A percentile compares a stretch with the other conserved stretches of the same genome.
These are phyloP conservation scores for Arthrobotrys megalospora DNA, from an alignment of 2,329 filamentous ascomycete species.

Conservation along the genomic window DNA sequence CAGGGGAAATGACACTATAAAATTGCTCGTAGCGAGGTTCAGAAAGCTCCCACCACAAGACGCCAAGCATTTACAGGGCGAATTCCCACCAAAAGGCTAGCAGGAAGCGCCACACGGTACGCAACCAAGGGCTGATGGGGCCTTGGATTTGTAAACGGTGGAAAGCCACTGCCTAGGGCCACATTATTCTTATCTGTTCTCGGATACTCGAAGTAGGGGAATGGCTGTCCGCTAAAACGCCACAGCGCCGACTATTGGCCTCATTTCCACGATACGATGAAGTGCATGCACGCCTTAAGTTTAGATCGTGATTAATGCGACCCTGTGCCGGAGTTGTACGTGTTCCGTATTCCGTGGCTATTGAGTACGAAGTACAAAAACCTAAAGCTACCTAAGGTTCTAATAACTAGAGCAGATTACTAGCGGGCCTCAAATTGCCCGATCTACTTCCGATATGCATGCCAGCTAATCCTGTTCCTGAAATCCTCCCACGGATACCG, in stretches of 20 bases:
- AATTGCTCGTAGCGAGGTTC: slow-evolving; percentile 43
- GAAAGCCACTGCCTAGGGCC: slow-evolving; percentile 11
- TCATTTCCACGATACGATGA: slow-evolving; percentile 60
- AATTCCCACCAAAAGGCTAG: slow-evolving; percentile 23
- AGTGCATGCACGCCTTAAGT: slow-evolving; percentile 34
- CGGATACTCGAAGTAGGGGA: slow-evolving; percentile 1
- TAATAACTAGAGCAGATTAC: slow-evolving; percentile 2
- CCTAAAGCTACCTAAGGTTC: background rate
- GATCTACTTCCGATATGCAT: slow-evolving; percentile 48
- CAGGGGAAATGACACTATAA: slow-evolving; percentile 31
- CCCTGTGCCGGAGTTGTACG: slow-evolving; percentile 7
- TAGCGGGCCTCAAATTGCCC: slow-evolving; percentile 32
- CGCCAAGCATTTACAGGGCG: slow-evolving; percentile 30
- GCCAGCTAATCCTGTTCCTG: slow-evolving; percentile 26
- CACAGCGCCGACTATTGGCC: slow-evolving; percentile 47
- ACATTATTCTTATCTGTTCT: slow-evolving; percentile 25
- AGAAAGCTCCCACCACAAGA: slow-evolving; percentile 8
- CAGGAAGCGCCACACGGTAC: slow-evolving; percentile 29
- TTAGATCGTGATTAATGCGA: slow-evolving; percentile 35
- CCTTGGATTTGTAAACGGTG: slow-evolving; percentile 2
- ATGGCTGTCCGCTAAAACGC: slow-evolving; percentile 42
- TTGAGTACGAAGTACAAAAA: slow-evolving; percentile 4
- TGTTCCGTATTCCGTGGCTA: slow-evolving; percentile 17
- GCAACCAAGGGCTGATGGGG: slow-evolving; percentile 25
- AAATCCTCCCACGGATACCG: slow-evolving; percentile 35